These are phyloP conservation scores for Candida adriatica DNA, from an alignment of 805 yeast species.

Conservation along the genomic window DNA sequence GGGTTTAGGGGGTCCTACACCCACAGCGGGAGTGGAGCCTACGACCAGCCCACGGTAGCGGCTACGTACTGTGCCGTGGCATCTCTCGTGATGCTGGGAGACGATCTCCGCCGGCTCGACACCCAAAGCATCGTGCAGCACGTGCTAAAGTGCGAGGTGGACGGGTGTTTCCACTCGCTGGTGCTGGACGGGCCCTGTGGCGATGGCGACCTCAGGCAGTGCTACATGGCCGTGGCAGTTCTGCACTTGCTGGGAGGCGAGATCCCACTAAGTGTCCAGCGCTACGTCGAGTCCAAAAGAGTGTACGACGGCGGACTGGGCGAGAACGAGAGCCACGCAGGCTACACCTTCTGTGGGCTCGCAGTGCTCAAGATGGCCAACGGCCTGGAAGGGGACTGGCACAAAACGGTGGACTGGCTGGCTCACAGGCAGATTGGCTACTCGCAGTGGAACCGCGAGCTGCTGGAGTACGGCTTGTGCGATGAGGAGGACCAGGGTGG, in stretches of 20 bases:
- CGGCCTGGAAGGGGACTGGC: slow-evolving; percentile 24
- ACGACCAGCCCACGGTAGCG: slow-evolving; percentile 61
- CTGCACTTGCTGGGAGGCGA: slow-evolving; percentile 37
- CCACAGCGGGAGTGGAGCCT: slow-evolving; percentile 30
- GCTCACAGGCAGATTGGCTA: slow-evolving; percentile 54
- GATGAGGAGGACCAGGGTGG: slow-evolving; percentile 62
- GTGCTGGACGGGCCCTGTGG: slow-evolving; percentile 36
- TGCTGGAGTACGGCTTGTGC: slow-evolving; percentile 26
- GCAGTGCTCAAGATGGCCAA: slow-evolving; percentile 45
- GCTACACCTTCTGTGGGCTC: slow-evolving; percentile 79
- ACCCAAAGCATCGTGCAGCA: slow-evolving; percentile 40
- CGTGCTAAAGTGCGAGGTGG: slow-evolving; percentile 54
- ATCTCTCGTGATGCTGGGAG: slow-evolving; percentile 43
- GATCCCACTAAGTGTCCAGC: slow-evolving; percentile 21
- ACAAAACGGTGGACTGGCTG: slow-evolving; percentile 49
- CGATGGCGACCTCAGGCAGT: slow-evolving; percentile 65
- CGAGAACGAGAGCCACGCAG: slow-evolving; percentile 72
- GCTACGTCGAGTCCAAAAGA: slow-evolving; percentile 30
- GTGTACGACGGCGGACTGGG: slow-evolving; percentile 72
- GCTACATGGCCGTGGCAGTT: slow-evolving; percentile 67
- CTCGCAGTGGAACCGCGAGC: slow-evolving; percentile 22
- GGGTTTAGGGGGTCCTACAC: slow-evolving; percentile 57
- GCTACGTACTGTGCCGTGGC: slow-evolving; percentile 74
- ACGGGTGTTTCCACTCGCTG: slow-evolving; percentile 52
- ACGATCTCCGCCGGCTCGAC: slow-evolving; percentile 35